These are phyloP conservation scores for Punica granatum DNA, from an alignment of 345 rosid genomes.

Conservation along the genomic window DNA sequence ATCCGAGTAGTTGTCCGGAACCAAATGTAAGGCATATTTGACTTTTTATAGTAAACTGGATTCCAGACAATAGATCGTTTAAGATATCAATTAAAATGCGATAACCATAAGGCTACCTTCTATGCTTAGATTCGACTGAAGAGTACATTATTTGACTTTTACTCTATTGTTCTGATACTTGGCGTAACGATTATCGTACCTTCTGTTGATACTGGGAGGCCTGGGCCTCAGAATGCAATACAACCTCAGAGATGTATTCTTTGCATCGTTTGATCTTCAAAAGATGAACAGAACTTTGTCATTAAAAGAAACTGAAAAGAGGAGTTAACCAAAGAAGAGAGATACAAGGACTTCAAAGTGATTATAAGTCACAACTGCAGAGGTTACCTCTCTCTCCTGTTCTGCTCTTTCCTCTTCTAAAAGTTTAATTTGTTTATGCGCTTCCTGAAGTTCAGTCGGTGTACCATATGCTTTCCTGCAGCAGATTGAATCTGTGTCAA, in stretches of 20 bases:
- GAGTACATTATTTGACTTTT: neutral
- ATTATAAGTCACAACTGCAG: constrained; percentile 8
- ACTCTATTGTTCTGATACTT: neutral
- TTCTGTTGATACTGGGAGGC: constrained; percentile 74
- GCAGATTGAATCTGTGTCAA: neutral
- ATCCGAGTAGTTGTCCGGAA: neutral
- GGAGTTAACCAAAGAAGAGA: constrained; percentile 1
- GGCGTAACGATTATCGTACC: constrained; percentile 30
- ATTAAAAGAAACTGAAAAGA: neutral
- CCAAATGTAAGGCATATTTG: neutral
- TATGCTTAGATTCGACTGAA: neutral
- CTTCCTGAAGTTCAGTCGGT: constrained; percentile 45
- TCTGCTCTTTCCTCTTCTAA: constrained; percentile 55
- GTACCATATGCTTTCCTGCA: constrained; percentile 30
- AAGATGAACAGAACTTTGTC: constrained; percentile 14
- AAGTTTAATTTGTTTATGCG: constrained; percentile 31
- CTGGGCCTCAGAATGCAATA: constrained; percentile 91
- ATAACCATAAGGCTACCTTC: neutral
- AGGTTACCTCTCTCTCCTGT: constrained; percentile 57
- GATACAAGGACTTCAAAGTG: neutral
- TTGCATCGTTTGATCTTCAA: constrained; percentile 64
- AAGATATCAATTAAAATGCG: neutral
- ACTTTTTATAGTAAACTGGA: neutral
- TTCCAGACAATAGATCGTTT: neutral
- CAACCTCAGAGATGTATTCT: constrained; percentile 69